Conservation (phyloP, 2,329 filamentous ascomycete species). For the Neospermospora avenae region DNA sequence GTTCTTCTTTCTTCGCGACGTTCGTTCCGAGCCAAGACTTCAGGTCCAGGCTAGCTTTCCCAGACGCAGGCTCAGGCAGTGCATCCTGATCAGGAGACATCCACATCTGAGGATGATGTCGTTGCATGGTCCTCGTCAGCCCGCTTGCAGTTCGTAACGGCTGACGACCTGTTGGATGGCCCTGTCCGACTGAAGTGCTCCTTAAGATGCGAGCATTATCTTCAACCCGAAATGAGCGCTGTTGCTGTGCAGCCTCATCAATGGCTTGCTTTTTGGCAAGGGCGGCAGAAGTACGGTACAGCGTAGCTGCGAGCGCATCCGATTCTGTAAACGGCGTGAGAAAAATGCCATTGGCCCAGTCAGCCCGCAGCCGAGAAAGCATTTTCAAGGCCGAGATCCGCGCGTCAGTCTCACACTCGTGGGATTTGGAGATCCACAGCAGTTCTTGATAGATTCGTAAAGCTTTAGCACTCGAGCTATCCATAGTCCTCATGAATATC, state of each 20-base stretch:
- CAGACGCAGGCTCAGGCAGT: slow-evolving; percentile 44
- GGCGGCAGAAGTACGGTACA: slow-evolving; percentile 61
- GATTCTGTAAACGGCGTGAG: slow-evolving; percentile 69
- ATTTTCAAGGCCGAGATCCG: slow-evolving; percentile 73
- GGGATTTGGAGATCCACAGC: slow-evolving; percentile 59
- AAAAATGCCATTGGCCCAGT: slow-evolving; percentile 74
- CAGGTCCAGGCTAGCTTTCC: slow-evolving; percentile 34
- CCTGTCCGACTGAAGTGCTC: slow-evolving; percentile 34
- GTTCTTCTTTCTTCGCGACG: neutral
- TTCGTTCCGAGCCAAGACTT: slow-evolving; percentile 25
- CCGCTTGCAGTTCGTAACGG: slow-evolving; percentile 31
- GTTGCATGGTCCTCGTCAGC: slow-evolving; percentile 30
- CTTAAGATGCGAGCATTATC: slow-evolving; percentile 34
- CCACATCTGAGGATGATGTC: slow-evolving; percentile 53
- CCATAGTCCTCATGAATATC: slow-evolving; percentile 74
- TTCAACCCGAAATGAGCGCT: slow-evolving; percentile 37
- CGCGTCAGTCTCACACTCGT: slow-evolving; percentile 61
- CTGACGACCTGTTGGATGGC: slow-evolving; percentile 37
- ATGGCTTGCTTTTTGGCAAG: slow-evolving; percentile 41
- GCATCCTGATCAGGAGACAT: slow-evolving; percentile 54
- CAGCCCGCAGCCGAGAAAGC: slow-evolving; percentile 78
- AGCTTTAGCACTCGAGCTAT: slow-evolving; percentile 62
- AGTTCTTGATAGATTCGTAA: slow-evolving; percentile 59
- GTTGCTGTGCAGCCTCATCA: slow-evolving; percentile 40
- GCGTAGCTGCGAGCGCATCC: slow-evolving; percentile 65